Evolutionary conservation across 169 alveolate species (phyloP).

Genomic region (Theileria orientalis): DNA sequence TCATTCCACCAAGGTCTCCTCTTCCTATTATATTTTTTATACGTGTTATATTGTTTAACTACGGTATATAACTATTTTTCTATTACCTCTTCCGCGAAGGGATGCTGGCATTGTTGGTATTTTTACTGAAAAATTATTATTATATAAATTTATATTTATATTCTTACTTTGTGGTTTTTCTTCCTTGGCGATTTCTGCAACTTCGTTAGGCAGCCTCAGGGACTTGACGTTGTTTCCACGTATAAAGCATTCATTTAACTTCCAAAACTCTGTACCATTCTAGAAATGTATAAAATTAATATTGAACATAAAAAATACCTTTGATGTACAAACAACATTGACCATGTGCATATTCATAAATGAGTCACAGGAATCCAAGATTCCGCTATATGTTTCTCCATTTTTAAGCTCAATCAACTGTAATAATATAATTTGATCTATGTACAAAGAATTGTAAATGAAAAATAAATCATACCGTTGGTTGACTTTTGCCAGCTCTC

Average conservation of each 20-base stretch:
- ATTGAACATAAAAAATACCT: slow-evolving; percentile 16
- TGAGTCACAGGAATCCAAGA: slow-evolving; percentile 78
- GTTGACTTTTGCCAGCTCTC: slow-evolving; percentile 80
- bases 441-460: not conserved
- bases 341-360: slow-evolving; percentile 82
- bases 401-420: slow-evolving; percentile 82
- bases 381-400: slow-evolving; percentile 85
- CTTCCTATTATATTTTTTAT: not conserved
- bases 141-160: not conserved
- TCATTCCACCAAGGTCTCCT: slow-evolving; percentile 23
- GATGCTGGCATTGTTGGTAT: not conserved
- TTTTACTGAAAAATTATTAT: slow-evolving; percentile 3
- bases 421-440: not conserved
- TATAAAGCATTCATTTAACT: slow-evolving; percentile 77
- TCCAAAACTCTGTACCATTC: slow-evolving; percentile 80
- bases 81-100: slow-evolving; percentile 35
- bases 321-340: slow-evolving; percentile 81
- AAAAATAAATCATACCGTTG: slow-evolving; percentile 74
- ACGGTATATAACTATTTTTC: no score
- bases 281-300: not conserved
- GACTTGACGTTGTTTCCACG: slow-evolving; percentile 83
- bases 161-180: slow-evolving; percentile 66
- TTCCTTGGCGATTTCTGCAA: slow-evolving; percentile 75
- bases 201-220: slow-evolving; percentile 80
- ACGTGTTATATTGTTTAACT: no score